A percentile compares a stretch with the other conserved stretches of the same genome.
Evolutionary conservation across 139 green algal genomes (phyloP).

Genomic region (Haematococcus lacustris): DNA sequence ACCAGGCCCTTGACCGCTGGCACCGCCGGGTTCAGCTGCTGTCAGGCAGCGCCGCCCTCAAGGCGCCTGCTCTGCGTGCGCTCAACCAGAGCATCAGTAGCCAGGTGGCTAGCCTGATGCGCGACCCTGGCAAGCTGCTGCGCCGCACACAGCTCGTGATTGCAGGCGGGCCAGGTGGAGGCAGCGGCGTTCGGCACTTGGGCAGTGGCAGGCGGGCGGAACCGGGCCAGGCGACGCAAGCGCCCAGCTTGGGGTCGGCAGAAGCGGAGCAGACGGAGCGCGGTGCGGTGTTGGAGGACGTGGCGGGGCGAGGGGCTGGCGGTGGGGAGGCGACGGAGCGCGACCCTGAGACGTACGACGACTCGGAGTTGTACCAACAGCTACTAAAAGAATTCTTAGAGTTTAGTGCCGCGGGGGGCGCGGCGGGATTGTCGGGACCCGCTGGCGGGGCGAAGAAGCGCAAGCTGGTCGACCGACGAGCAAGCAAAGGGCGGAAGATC

Average conservation of each 20-base stretch:
- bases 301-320: not conserved
- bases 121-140: conserved; percentile 19
- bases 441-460: conserved; percentile 54
- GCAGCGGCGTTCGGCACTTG: too few species aligned
- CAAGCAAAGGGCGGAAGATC: conserved; percentile 86
- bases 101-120: conserved; percentile 46
- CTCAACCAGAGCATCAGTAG: conserved; percentile 66
- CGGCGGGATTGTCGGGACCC: not conserved
- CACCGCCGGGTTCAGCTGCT: conserved; percentile 68
- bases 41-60: conserved; percentile 23
- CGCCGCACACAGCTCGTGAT: not conserved
- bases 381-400: conserved; percentile 89
- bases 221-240: too few species aligned
- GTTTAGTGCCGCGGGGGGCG: conserved; percentile 12
- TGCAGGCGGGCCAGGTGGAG: too few species aligned
- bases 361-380: conserved; percentile 87
- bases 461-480: conserved; percentile 78
- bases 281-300: not conserved
- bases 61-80: conserved; percentile 32
- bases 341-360: conserved; percentile 80
- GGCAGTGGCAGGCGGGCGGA: too few species aligned
- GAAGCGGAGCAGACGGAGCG: too few species aligned
- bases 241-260: too few species aligned
- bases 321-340: too few species aligned
- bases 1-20: conserved; percentile 72